Conservation (phyloP, 2,329 filamentous ascomycete species). For the Colletotrichum eleusines region DNA sequence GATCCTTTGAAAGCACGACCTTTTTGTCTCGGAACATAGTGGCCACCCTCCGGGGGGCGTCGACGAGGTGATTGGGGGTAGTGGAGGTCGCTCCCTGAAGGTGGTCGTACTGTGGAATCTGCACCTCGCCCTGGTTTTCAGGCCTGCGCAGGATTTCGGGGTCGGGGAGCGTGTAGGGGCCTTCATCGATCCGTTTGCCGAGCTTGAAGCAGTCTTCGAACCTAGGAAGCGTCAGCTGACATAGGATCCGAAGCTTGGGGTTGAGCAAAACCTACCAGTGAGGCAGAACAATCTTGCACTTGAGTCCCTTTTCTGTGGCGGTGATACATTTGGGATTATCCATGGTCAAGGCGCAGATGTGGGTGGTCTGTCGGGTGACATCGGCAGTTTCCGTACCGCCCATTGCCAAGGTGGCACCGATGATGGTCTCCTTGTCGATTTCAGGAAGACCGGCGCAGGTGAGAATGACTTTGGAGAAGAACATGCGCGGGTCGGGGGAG, state of each 20-base stretch:
- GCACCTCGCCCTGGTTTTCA: constrained; percentile 67
- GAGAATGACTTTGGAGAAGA: constrained; percentile 87
- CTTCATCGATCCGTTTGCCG: constrained; percentile 89
- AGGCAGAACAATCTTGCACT: constrained; percentile 87
- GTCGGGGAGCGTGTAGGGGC: constrained; percentile 86
- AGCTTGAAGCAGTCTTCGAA: constrained; percentile 97
- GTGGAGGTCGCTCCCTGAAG: constrained; percentile 75
- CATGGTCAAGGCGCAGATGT: constrained; percentile 85
- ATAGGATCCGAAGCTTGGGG: background rate
- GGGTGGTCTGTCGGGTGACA: constrained; percentile 82
- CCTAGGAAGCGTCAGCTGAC: constrained; percentile 62
- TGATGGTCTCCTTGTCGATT: constrained; percentile 91
- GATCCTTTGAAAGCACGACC: constrained; percentile 82
- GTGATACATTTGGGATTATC: constrained; percentile 78
- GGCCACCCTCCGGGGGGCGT: constrained; percentile 62
- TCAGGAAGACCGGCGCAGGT: constrained; percentile 86
- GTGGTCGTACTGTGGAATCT: constrained; percentile 68
- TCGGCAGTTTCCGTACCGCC: constrained; percentile 84
- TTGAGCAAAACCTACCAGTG: constrained; percentile 76
- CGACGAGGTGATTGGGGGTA: constrained; percentile 58
- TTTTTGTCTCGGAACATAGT: constrained; percentile 82
- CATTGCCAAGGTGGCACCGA: constrained; percentile 88
- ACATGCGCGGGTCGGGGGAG: constrained; percentile 90
- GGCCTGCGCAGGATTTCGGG: constrained; percentile 80
- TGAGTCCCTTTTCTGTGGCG: constrained; percentile 73